Percentiles rank a stretch among this genome's conserved stretches.
Conservation (phyloP, 768 basidiomycete species). For the Mycena chlorophos region DNA sequence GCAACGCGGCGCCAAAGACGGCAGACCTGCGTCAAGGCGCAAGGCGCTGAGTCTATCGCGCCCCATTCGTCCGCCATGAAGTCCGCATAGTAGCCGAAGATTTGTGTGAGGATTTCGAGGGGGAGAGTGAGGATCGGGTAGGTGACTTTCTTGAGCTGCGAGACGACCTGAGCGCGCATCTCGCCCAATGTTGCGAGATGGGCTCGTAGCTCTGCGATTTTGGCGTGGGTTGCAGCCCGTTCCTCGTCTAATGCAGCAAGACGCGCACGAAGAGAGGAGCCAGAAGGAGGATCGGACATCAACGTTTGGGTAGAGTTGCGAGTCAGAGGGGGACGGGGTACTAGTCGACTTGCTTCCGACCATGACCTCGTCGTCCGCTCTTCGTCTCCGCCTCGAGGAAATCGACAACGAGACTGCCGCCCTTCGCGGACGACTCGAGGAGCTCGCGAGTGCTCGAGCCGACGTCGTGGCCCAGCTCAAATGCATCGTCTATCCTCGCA, state of each 20-base stretch:
- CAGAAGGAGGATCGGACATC: not conserved
- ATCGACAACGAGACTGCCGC: not conserved
- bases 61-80: not conserved
- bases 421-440: not conserved
- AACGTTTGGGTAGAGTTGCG: not conserved
- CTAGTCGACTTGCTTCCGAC: not conserved
- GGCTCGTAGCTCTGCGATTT: not conserved
- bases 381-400: not conserved
- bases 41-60: not conserved
- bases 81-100: not conserved
- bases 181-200: not conserved
- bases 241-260: not conserved
- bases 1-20: slow-evolving; percentile 4
- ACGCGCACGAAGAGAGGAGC: not conserved
- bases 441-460: not conserved
- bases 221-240: not conserved
- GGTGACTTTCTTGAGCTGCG: not conserved
- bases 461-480: not conserved
- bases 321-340: no score
- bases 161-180: not conserved
- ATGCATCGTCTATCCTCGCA: not conserved
- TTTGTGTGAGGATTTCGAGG: not conserved
- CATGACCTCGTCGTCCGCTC: not conserved
- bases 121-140: not conserved
- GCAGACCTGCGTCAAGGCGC: slow-evolving; percentile 10